phyloP scores from a whole-genome alignment of 768 basidiomycete genomes.

The Leccinum incarnatum region DNA sequence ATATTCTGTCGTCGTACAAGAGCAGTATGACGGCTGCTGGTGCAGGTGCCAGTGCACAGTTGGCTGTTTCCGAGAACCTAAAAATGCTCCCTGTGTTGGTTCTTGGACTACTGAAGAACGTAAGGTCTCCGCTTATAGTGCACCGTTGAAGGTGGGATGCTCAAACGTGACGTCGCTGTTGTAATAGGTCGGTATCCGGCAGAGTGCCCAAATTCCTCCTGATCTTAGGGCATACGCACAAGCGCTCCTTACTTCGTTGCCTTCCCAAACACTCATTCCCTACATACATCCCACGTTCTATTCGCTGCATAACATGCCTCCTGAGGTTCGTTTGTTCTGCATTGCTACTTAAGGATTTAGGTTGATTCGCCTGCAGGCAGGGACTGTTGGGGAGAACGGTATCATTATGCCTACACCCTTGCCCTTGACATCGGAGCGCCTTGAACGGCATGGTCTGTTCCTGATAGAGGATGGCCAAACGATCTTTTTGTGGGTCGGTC shows the following conservation, averaged over 20 bases:
- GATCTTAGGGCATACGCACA: conserved; percentile 96
- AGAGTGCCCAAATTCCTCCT: conserved; percentile 95
- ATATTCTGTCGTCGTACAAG: conserved; percentile 87
- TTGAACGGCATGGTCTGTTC: conserved; percentile 94
- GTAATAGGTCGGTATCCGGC: conserved; percentile 82
- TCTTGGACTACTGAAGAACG: conserved; percentile 92
- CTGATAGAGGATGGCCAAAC: conserved; percentile 97
- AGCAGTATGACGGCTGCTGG: conserved; percentile 94
- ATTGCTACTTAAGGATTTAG: neutral
- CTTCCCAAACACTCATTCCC: conserved; percentile 86
- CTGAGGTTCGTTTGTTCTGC: conserved; percentile 57
- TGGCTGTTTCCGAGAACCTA: conserved; percentile 90
- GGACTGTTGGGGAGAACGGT: conserved; percentile 87
- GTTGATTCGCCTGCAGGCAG: conserved; percentile 55
- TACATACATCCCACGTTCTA: conserved; percentile 97
- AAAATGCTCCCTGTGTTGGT: conserved; percentile 90
- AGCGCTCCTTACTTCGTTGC: conserved; percentile 84
- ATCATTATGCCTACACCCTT: conserved; percentile 84
- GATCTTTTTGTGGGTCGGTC: conserved; percentile 98
- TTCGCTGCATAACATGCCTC: conserved; percentile 93
- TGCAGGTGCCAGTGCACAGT: conserved; percentile 89
- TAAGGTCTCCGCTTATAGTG: conserved; percentile 36
- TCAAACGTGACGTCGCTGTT: neutral
- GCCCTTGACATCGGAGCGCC: conserved; percentile 90
- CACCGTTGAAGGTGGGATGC: neutral